Conservation (phyloP, 2,329 filamentous ascomycete genomes). For the Blastomyces silverae region DNA sequence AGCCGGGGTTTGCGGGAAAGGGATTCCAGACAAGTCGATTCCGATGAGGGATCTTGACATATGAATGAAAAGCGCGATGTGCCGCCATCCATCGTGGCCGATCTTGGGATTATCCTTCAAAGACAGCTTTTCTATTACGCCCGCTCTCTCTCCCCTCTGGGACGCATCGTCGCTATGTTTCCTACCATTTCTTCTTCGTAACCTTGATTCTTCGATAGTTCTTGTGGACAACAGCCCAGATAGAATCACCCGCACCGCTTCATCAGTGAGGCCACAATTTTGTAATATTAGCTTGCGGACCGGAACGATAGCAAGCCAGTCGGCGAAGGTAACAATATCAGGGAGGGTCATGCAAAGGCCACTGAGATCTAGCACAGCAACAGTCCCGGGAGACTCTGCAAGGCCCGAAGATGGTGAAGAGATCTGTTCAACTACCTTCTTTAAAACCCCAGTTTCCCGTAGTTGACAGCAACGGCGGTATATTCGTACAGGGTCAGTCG, state of each 20-base stretch:
- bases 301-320: conserved; percentile 90
- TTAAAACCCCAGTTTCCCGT: conserved; percentile 83
- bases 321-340: conserved; percentile 80
- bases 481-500: conserved; percentile 84
- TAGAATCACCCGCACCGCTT: conserved; percentile 77
- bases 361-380: conserved; percentile 74
- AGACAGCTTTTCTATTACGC: conserved; percentile 77
- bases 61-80: conserved; percentile 83
- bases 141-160: conserved; percentile 40
- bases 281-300: conserved; percentile 80
- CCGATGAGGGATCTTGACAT: conserved; percentile 80
- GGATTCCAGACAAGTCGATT: conserved; percentile 78
- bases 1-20: conserved; percentile 55
- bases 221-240: conserved; percentile 78
- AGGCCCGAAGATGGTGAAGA: conserved; percentile 61
- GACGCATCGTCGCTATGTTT: conserved; percentile 31
- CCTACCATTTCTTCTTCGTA: conserved; percentile 40
- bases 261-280: conserved; percentile 78
- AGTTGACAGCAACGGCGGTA: conserved; percentile 93
- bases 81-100: conserved; percentile 79
- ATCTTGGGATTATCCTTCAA: conserved; percentile 86
- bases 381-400: conserved; percentile 60
- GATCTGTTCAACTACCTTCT: conserved; percentile 85
- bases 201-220: conserved; percentile 52
- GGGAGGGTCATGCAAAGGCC: conserved; percentile 75